These are phyloP conservation scores for Oryza meridionalis DNA, from an alignment of 176 grass and related monocot genomes.

Conservation along the genomic window DNA sequence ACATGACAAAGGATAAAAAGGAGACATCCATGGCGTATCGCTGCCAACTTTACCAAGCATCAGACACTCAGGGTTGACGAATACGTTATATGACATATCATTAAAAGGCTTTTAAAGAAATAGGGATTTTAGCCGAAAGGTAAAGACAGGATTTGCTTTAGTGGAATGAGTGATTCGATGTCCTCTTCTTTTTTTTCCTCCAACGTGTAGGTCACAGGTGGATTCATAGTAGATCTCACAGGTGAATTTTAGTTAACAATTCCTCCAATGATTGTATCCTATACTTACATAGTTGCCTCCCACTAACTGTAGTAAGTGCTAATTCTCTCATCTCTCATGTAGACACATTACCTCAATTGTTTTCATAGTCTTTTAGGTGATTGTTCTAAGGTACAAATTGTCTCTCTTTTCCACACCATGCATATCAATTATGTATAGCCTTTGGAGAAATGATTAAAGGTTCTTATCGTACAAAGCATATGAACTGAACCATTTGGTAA, in stretches of 20 bases:
- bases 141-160: neutral
- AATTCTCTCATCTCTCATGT: neutral
- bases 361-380: neutral
- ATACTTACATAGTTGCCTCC: neutral
- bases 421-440: neutral
- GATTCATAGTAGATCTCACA: neutral
- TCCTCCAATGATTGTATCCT: neutral
- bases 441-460: neutral
- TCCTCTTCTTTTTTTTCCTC: neutral
- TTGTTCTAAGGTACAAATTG: neutral
- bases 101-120: neutral
- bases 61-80: constrained; percentile 1
- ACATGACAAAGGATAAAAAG: neutral
- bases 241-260: neutral
- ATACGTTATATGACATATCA: constrained; percentile 29
- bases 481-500: neutral
- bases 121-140: neutral
- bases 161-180: neutral
- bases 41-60: neutral
- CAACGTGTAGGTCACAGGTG: neutral
- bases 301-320: neutral
- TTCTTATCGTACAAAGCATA: neutral
- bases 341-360: neutral
- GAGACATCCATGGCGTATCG: neutral
- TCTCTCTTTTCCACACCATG: neutral